These are phyloP conservation scores for Rubroshorea leprosula DNA, from an alignment of 345 rosid species.

Conservation along the genomic window DNA sequence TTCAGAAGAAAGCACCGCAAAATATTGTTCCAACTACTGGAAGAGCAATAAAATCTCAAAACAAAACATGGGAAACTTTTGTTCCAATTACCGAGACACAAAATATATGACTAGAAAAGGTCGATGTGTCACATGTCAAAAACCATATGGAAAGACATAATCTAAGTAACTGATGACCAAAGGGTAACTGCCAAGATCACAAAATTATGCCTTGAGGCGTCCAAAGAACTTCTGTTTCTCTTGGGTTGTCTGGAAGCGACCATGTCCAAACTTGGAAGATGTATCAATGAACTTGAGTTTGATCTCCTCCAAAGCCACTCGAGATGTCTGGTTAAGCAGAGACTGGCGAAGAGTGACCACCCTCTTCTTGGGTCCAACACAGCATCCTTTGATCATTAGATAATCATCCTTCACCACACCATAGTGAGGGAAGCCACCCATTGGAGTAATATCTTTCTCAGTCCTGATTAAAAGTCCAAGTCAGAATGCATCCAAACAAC, in stretches of 20 bases:
- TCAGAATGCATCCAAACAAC: neutral
- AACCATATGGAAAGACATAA: no score
- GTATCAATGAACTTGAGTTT: conserved; percentile 75
- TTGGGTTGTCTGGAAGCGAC: conserved; percentile 62
- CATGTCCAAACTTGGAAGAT: conserved; percentile 60
- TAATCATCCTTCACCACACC: conserved; percentile 74
- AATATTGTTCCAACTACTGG: no score
- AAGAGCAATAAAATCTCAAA: no score
- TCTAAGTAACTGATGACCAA: no score
- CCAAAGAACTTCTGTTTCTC: conserved; percentile 63
- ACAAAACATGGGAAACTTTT: no score
- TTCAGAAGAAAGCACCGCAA: no score
- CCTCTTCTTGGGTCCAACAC: conserved; percentile 88
- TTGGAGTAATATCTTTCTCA: conserved; percentile 72
- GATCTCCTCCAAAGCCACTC: conserved; percentile 61
- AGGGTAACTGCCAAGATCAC: neutral
- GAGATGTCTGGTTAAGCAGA: conserved; percentile 64
- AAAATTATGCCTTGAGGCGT: conserved; percentile 48
- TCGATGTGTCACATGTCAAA: no score
- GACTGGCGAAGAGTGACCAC: conserved; percentile 75
- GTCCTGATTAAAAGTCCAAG: conserved; percentile 39
- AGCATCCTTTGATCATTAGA: conserved; percentile 76
- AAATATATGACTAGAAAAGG: no score
- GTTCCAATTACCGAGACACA: no score
- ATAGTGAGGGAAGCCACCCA: conserved; percentile 84